These are phyloP conservation scores for Rubus parviflorus DNA, from an alignment of 306 rosid species.

Conservation along the genomic window DNA sequence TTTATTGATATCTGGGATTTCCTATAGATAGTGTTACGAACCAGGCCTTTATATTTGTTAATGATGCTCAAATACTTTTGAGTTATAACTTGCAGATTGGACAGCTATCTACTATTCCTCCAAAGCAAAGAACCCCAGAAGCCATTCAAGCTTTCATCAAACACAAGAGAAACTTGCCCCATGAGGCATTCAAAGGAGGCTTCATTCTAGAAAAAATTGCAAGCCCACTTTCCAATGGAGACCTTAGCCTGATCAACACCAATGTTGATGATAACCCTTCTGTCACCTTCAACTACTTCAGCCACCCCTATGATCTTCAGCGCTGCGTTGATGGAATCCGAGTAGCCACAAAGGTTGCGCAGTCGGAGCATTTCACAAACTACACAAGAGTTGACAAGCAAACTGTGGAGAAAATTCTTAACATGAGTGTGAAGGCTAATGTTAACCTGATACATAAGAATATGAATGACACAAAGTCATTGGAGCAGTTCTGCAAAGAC, in stretches of 20 bases:
- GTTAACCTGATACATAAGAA: conserved; percentile 77
- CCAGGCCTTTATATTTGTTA: background rate
- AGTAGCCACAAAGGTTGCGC: conserved; percentile 55
- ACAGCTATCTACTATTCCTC: conserved; percentile 88
- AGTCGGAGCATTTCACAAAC: conserved; percentile 62
- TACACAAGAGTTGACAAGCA: conserved; percentile 48
- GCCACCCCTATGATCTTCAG: conserved; percentile 65
- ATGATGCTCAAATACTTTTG: background rate
- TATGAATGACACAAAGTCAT: conserved; percentile 61
- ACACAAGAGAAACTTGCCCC: conserved; percentile 58
- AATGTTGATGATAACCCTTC: conserved; percentile 75
- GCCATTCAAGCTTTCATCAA: conserved; percentile 52
- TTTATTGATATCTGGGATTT: background rate
- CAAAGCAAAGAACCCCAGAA: conserved; percentile 78
- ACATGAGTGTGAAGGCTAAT: conserved; percentile 64
- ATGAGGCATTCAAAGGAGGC: conserved; percentile 83
- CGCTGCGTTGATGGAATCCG: conserved; percentile 81
- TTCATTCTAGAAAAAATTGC: conserved; percentile 83
- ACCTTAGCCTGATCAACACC: conserved; percentile 57
- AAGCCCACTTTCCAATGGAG: conserved; percentile 67
- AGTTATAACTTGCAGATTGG: conserved; percentile 63
- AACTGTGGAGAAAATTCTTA: conserved; percentile 61
- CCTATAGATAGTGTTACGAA: background rate
- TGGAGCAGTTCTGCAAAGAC: conserved; percentile 85
- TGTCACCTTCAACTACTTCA: conserved; percentile 91